Percentiles rank a stretch among this genome's conserved stretches.
These are phyloP conservation scores for Puya raimondii DNA, from an alignment of 176 grass and related monocot species.

Conservation along the genomic window DNA sequence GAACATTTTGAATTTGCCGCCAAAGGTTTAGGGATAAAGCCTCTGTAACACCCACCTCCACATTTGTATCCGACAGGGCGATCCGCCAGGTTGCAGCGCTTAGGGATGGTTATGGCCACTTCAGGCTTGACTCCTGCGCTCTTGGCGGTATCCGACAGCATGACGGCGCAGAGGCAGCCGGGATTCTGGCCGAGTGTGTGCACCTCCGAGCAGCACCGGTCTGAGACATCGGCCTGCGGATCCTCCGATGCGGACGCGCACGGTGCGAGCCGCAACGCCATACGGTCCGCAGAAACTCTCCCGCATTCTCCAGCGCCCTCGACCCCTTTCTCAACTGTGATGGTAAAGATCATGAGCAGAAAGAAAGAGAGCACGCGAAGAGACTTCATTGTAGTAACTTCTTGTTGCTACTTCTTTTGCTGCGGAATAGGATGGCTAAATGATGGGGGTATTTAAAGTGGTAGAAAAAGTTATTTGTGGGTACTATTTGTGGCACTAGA, in stretches of 20 bases:
- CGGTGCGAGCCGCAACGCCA: constrained; percentile 46
- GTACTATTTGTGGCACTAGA: not conserved
- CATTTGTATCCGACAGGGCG: constrained; percentile 72
- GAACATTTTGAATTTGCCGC: too few relatives aligned
- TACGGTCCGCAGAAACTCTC: constrained; percentile 31
- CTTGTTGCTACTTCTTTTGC: not conserved
- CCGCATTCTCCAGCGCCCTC: constrained; percentile 53
- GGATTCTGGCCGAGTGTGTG: constrained; percentile 56
- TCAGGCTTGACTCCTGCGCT: constrained; percentile 49
- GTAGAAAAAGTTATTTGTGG: not conserved
- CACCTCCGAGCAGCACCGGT: constrained; percentile 43
- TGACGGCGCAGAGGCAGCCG: constrained; percentile 57
- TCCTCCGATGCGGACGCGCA: constrained; percentile 44
- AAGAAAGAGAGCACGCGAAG: not conserved
- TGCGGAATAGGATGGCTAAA: too few relatives aligned
- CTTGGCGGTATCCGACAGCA: constrained; percentile 51
- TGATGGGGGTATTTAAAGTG: too few relatives aligned
- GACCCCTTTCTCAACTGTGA: not conserved
- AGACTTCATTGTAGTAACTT: not conserved
- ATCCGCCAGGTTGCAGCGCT: constrained; percentile 56
- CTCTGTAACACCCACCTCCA: constrained; percentile 29
- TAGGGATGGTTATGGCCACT: constrained; percentile 61
- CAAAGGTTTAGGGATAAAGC: too few relatives aligned
- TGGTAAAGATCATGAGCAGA: not conserved
- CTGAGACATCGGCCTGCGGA: constrained; percentile 23